Evolutionary conservation across 1,284 basidiomycete species (phyloP).

Genomic region (Pseudozyma flocculosa): DNA sequence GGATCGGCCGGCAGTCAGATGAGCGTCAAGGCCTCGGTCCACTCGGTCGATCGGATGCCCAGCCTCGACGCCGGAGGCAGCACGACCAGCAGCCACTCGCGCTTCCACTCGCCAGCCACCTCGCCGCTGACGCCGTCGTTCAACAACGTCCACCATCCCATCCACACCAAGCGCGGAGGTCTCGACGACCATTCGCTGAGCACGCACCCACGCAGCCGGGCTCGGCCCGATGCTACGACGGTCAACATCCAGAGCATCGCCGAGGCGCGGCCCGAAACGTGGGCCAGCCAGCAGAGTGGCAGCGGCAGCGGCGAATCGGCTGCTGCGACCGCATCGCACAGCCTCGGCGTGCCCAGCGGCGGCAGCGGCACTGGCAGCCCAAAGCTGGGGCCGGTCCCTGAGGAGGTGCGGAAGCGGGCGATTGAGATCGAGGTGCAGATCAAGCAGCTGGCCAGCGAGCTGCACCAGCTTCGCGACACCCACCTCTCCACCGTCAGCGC

Average conservation of each 20-base stretch:
- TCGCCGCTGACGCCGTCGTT: slow-evolving; percentile 33
- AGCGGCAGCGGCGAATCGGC: too few relatives aligned
- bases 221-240: background rate
- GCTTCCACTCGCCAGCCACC: slow-evolving; percentile 23
- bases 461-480: slow-evolving; percentile 25
- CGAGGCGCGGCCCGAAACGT: background rate
- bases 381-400: slow-evolving; percentile 4
- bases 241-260: background rate
- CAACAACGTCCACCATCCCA: background rate
- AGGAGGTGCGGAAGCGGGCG: slow-evolving; percentile 26
- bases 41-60: slow-evolving; percentile 13
- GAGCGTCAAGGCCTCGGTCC: slow-evolving; percentile 13
- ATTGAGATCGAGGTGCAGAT: slow-evolving; percentile 39
- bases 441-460: slow-evolving; percentile 28
- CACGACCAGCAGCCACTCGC: slow-evolving; percentile 24
- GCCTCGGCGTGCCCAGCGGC: too few relatives aligned
- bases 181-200: background rate
- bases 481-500: background rate
- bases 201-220: background rate
- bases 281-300: too few relatives aligned
- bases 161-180: background rate
- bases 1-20: slow-evolving; percentile 27
- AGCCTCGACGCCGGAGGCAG: slow-evolving; percentile 29
- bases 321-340: too few relatives aligned
- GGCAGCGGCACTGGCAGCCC: background rate